phyloP scores from a whole-genome alignment of 1,284 basidiomycete genomes.

The Fomitopsis betulina region DNA sequence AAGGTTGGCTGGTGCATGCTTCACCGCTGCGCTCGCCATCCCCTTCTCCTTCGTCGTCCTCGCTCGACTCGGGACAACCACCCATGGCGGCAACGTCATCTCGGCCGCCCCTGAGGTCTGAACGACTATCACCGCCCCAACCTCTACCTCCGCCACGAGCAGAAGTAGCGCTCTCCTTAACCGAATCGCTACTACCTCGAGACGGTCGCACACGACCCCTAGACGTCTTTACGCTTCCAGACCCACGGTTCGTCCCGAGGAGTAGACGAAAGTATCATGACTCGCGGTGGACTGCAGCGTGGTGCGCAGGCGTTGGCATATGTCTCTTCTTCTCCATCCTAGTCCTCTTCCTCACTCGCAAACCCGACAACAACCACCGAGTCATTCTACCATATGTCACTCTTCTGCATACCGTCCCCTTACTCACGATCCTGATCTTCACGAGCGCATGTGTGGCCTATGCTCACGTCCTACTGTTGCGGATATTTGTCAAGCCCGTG shows the following conservation, averaged over 20 bases:
- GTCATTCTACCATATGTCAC: constrained; percentile 61
- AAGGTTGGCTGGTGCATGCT: constrained; percentile 72
- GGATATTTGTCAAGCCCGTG: constrained; percentile 78
- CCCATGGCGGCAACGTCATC: constrained; percentile 31
- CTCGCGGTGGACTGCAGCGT: constrained; percentile 63
- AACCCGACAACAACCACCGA: constrained; percentile 35
- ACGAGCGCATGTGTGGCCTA: constrained; percentile 72
- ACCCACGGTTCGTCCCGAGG: constrained; percentile 59
- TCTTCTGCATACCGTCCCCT: constrained; percentile 78
- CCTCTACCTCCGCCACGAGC: constrained; percentile 31
- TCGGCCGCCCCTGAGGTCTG: constrained; percentile 22
- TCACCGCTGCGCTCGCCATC: constrained; percentile 46
- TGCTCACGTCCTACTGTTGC: constrained; percentile 71
- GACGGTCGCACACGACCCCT: constrained; percentile 58
- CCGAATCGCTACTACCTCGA: constrained; percentile 67
- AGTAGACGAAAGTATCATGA: constrained; percentile 68
- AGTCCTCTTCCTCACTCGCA: constrained; percentile 49
- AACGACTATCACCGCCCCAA: constrained; percentile 20
- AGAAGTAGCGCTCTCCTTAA: constrained; percentile 56
- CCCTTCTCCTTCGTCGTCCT: constrained; percentile 41
- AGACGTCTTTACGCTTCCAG: constrained; percentile 69
- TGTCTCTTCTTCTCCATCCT: constrained; percentile 61
- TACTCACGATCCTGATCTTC: constrained; percentile 77
- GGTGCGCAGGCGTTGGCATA: constrained; percentile 52
- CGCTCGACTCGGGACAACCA: constrained; percentile 38